Evolutionary conservation across 2,329 filamentous ascomycete species (phyloP).

Genomic region (Teratosphaeria destructans): DNA sequence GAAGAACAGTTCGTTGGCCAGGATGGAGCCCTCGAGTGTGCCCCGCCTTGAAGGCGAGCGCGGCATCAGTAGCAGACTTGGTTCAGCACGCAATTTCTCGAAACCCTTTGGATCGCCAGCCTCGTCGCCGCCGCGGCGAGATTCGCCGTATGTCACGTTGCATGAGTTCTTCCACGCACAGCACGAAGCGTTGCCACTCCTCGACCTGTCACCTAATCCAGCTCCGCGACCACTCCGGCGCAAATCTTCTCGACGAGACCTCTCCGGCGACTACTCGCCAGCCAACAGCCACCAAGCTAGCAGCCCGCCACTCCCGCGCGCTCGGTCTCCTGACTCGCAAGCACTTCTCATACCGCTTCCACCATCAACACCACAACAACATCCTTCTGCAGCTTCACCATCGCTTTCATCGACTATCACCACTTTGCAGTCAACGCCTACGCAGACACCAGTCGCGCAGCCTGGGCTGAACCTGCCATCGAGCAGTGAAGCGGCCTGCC

Average conservation of each 20-base stretch:
- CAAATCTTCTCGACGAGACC: slow-evolving; percentile 4
- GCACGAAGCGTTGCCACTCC: background rate
- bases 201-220: background rate
- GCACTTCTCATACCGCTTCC: slow-evolving; percentile 1
- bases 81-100: slow-evolving; percentile 5
- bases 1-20: background rate
- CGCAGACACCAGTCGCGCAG: slow-evolving; percentile 2
- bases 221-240: slow-evolving; percentile 1
- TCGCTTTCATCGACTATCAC: slow-evolving; percentile 9
- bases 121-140: background rate
- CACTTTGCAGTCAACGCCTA: slow-evolving; percentile 8
- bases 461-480: background rate
- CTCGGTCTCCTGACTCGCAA: background rate
- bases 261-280: background rate
- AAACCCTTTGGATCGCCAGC: slow-evolving; percentile 3
- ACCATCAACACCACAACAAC: slow-evolving; percentile 1
- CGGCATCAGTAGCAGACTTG: background rate
- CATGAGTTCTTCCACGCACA: background rate
- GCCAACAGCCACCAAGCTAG: background rate
- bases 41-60: background rate
- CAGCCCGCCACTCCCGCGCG: background rate
- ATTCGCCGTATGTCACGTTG: background rate
- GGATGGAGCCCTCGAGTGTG: background rate
- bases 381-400: slow-evolving; percentile 3
- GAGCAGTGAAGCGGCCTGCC: background rate